These are phyloP conservation scores for Candida schatavii DNA, from an alignment of 805 yeast species.

Conservation along the genomic window DNA sequence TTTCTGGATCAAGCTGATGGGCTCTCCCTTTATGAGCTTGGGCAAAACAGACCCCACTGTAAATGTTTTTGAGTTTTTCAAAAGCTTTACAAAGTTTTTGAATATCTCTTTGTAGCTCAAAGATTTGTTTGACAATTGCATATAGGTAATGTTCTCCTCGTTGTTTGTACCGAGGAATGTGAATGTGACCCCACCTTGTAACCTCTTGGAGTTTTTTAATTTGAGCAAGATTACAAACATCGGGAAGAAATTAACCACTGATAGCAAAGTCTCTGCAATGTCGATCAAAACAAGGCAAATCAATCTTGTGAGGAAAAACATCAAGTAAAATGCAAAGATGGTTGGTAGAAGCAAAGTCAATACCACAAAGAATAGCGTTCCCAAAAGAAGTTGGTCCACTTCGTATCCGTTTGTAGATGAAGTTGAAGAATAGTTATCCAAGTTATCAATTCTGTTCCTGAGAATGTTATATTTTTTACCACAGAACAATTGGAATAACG, in stretches of 20 bases:
- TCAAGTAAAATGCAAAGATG: conserved; percentile 74
- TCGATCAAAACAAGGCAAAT: conserved; percentile 48
- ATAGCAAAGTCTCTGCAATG: conserved; percentile 54
- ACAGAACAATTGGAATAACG: conserved; percentile 79
- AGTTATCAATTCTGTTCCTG: conserved; percentile 81
- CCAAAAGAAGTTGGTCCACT: conserved; percentile 81
- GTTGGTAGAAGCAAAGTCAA: conserved; percentile 82
- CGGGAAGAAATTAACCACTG: conserved; percentile 80
- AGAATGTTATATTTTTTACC: conserved; percentile 86
- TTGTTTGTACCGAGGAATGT: conserved; percentile 13
- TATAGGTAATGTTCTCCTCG: conserved; percentile 19
- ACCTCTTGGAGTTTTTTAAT: conserved; percentile 69
- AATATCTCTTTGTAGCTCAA: conserved; percentile 35
- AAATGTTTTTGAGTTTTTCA: conserved; percentile 28
- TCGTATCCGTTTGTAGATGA: conserved; percentile 48
- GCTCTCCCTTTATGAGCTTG: conserved; percentile 26
- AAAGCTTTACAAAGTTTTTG: conserved; percentile 27
- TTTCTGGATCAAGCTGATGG: conserved; percentile 18
- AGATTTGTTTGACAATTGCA: conserved; percentile 34
- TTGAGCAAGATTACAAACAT: conserved; percentile 77
- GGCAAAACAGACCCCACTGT: conserved; percentile 17
- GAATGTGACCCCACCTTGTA: conserved; percentile 52
- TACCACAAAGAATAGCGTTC: conserved; percentile 83
- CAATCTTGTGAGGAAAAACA: conserved; percentile 63
- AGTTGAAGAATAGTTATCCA: conserved; percentile 40